Base-by-base conservation (phyloP, 805 yeast species). In the Myxozyma neotropica region DNA sequence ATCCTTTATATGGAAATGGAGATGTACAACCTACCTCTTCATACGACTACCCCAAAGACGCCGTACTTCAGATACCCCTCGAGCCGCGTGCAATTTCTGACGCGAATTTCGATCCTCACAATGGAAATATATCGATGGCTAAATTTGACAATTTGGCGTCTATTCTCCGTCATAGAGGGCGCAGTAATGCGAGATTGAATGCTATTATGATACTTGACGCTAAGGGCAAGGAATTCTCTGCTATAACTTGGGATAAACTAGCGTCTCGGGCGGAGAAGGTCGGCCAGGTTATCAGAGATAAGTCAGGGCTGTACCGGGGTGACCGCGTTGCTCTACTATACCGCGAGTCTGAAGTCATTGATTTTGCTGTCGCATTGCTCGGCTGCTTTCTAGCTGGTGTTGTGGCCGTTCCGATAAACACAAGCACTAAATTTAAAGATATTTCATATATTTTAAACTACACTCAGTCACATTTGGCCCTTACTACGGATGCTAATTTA, bases 361-460 rank as follows among this genome's bases (percentile, higher is more conserved):
- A 94, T 64, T 93, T 92, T 71, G 82, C 89, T 0, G 83, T 88
- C 1, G 95, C 98, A 0, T 72, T 94, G 21, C 81, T 90, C 71
- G 99, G 97, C 5, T 92, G 97, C 70, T 89, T 93, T 66, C 77
- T 93, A 57, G 96, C 97, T 0, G 96, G 96, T 1, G 87, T 90
- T 47, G 92, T 94, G 1, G 98, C 98, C 0, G 93, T 94, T 4
- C 99, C 99, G 0, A 84, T 94, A 43, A 88, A 88, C 55, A 59
- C 88, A 85, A 55, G 80, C 84, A 27, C 86, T 87, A 63, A 65
- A 33, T 74, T 85, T 27, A 77, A 77, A 43, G 96, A 91, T 64
- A 83, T 91, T 61, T 79, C 83, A 13, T 85, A 83, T 61, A 87
- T 92, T 35, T 82, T 92, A 73, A 81, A 80, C 45, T 78, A 81